phyloP scores from a whole-genome alignment of 208 protist species.

The Lotmaria passim region DNA sequence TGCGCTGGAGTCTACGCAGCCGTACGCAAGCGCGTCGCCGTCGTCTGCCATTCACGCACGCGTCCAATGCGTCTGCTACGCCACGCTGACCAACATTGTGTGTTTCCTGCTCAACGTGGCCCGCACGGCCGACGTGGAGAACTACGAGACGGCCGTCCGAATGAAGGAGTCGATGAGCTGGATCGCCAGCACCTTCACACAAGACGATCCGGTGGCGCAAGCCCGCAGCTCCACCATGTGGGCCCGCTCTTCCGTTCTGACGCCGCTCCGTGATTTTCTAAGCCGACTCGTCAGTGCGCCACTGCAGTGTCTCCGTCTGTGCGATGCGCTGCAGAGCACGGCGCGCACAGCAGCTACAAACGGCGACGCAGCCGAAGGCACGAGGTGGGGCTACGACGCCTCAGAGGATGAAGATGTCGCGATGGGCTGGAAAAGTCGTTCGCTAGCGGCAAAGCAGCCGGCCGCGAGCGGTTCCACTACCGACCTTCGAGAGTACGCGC shows the following conservation, averaged over 20 bases:
- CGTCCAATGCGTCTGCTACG: slow-evolving; percentile 15
- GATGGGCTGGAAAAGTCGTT: slow-evolving; percentile 11
- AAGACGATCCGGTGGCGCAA: slow-evolving; percentile 26
- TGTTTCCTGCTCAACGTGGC: slow-evolving; percentile 25
- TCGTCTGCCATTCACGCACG: not conserved
- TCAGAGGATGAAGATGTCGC: slow-evolving; percentile 7
- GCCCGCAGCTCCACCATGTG: slow-evolving; percentile 25
- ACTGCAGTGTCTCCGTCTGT: not conserved
- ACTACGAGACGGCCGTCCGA: slow-evolving; percentile 18
- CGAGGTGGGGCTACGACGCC: slow-evolving; percentile 14
- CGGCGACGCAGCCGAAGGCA: not conserved
- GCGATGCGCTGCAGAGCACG: not conserved
- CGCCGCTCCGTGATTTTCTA: slow-evolving; percentile 8
- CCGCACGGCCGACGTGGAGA: slow-evolving; percentile 20
- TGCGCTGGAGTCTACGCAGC: slow-evolving; percentile 7
- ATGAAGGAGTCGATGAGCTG: slow-evolving; percentile 37
- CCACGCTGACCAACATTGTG: slow-evolving; percentile 9
- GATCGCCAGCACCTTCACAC: slow-evolving; percentile 34
- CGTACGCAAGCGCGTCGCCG: not conserved
- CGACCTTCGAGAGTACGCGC: slow-evolving; percentile 1
- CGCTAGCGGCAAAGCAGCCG: not conserved
- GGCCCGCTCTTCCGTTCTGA: slow-evolving; percentile 22
- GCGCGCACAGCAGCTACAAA: not conserved
- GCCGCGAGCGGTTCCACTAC: not conserved
- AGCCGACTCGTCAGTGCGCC: slow-evolving; percentile 12